phyloP scores from a whole-genome alignment of 2,329 filamentous ascomycete species.

The Colletotrichum sp. region DNA sequence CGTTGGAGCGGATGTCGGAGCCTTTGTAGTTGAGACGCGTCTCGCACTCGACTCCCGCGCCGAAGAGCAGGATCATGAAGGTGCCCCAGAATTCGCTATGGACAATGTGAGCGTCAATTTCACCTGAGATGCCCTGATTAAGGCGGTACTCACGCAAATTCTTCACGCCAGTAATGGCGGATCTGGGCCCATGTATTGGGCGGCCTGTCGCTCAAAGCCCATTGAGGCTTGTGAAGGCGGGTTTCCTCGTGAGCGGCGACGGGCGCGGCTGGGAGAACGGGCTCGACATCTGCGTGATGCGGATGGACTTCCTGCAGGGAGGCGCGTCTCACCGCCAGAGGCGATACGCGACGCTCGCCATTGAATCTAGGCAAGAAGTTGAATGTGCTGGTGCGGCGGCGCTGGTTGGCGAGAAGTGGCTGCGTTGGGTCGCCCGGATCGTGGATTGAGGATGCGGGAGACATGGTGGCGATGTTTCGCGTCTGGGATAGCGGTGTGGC shows the following conservation, averaged over 20 bases:
- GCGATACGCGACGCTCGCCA: neutral
- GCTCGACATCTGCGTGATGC: slow-evolving; percentile 11
- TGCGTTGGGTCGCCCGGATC: slow-evolving; percentile 10
- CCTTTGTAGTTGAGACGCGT: slow-evolving; percentile 3
- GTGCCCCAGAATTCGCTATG: slow-evolving; percentile 16
- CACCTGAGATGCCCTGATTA: neutral
- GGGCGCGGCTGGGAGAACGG: slow-evolving; percentile 10
- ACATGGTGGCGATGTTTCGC: neutral
- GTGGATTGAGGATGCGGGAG: slow-evolving; percentile 6
- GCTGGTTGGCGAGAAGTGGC: slow-evolving; percentile 1
- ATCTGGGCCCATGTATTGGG: slow-evolving; percentile 16
- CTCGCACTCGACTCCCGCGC: slow-evolving; percentile 17
- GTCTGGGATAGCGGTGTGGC: neutral
- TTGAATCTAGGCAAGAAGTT: neutral
- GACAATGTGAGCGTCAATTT: neutral
- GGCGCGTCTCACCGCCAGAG: neutral
- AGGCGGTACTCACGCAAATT: neutral
- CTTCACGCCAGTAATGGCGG: slow-evolving; percentile 10
- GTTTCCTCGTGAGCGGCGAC: slow-evolving; percentile 14
- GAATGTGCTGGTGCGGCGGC: neutral
- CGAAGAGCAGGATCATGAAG: slow-evolving; percentile 17
- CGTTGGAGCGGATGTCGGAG: slow-evolving; percentile 9
- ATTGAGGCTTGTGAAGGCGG: slow-evolving; percentile 18
- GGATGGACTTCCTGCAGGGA: slow-evolving; percentile 17
- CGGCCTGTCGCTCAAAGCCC: slow-evolving; percentile 11